Base-by-base conservation (phyloP, 1,284 basidiomycete species). In the Somion occarium region DNA sequence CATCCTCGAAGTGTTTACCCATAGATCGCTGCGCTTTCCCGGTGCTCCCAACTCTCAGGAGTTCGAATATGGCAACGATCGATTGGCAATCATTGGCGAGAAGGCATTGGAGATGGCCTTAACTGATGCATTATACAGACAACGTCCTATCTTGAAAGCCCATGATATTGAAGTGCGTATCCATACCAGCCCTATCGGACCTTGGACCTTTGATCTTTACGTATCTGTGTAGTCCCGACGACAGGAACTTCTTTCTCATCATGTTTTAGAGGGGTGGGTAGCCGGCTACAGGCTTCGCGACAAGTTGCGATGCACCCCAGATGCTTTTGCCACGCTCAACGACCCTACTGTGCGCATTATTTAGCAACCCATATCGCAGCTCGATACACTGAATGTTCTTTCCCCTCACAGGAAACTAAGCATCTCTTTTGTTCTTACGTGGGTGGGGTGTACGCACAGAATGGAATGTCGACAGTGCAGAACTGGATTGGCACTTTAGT, bases 1-100 rank as follows among this genome's bases (percentile, higher is more conserved):
- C 38, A 69, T 81, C 56, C 73, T 88, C 49, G 78, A 84, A 56
- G 79, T 86, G 44, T 85, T 78, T 61, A 85, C 83, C 3, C 85
- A 89, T 61, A 73, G 67, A 55, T 85, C 85, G 22, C 70, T 89
- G 48, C 72, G 78, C 44, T 74, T 75, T 44, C 64, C 70, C 39
- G 68, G 68, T 38, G 69, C 67, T 19, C 69, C 68, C 26, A 65
- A 62, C 24, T 61, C 66, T 46, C 69, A 72, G 34, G 71, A 75
- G 42, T 63, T 61, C 25, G 61, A 61, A 49, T 78, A 75, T 59
- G 73, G 72, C 53, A 82, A 80, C 56, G 78, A 80, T 59, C 71
- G 83, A 49, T 65, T 88, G 48, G 67, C 76, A 27, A 64, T 70
- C 22, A 68, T 88, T 26, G 85, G 85, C 19, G 66, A 70, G 53